These are phyloP conservation scores for Neonectria ditissima DNA, from an alignment of 2,329 filamentous ascomycete species.

Conservation along the genomic window DNA sequence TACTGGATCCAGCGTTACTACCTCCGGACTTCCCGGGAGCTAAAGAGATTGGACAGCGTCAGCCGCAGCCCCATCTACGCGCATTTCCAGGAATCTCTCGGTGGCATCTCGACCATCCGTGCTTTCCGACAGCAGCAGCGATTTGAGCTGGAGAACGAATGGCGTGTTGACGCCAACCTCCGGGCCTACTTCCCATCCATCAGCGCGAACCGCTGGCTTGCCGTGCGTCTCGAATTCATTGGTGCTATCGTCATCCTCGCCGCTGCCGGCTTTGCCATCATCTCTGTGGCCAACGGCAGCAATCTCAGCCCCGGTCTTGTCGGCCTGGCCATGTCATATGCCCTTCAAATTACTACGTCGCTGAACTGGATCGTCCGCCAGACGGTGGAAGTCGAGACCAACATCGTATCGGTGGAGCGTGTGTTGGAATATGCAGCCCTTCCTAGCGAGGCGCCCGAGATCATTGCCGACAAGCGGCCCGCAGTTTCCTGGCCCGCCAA, in stretches of 20 bases:
- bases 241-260: slow-evolving; percentile 93
- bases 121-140: slow-evolving; percentile 90
- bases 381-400: slow-evolving; percentile 99
- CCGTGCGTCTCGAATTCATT: slow-evolving; percentile 93
- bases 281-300: slow-evolving; percentile 78
- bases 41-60: slow-evolving; percentile 95
- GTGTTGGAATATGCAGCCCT: slow-evolving; percentile 94
- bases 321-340: slow-evolving; percentile 96
- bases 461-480: slow-evolving; percentile 87
- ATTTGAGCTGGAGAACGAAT: slow-evolving; percentile 95
- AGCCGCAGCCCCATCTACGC: slow-evolving; percentile 97
- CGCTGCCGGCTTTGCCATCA: slow-evolving; percentile 83
- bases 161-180: slow-evolving; percentile 94
- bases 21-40: slow-evolving; percentile 91
- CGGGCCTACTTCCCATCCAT: slow-evolving; percentile 96
- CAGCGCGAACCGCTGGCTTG: slow-evolving; percentile 93
- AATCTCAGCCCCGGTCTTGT: slow-evolving; percentile 78
- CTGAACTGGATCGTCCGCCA: slow-evolving; percentile 99
- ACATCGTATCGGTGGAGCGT: slow-evolving; percentile 98
- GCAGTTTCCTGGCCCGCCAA: slow-evolving; percentile 91
- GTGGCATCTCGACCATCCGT: slow-evolving; percentile 93
- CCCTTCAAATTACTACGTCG: slow-evolving; percentile 94
- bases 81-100: slow-evolving; percentile 97
- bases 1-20: slow-evolving; percentile 98
- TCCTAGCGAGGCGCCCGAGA: slow-evolving; percentile 93